Evolutionary conservation across 1,139 yeast genomes (phyloP).

Genomic region (Wickerhamomyces sp.): DNA sequence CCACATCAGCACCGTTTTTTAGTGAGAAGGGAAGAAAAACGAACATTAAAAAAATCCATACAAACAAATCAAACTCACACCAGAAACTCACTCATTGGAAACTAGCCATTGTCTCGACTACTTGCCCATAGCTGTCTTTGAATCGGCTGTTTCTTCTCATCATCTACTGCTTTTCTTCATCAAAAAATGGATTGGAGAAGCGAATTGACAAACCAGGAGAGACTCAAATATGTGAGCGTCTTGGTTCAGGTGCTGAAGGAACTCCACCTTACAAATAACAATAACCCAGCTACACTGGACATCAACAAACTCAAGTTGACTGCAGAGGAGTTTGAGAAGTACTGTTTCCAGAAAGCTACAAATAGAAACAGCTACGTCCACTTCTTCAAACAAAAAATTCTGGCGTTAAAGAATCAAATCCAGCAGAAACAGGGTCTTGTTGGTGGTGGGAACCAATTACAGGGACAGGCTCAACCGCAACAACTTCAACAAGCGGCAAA

Average conservation of each 20-base stretch:
- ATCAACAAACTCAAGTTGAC: slow-evolving; percentile 16
- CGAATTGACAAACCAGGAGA: slow-evolving; percentile 18
- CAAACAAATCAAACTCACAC: too few species aligned
- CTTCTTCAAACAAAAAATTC: slow-evolving; percentile 20
- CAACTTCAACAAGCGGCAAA: slow-evolving; percentile 11
- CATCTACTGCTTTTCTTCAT: background rate
- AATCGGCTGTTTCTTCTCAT: too few species aligned
- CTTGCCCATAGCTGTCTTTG: too few species aligned
- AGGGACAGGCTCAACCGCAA: slow-evolving; percentile 16
- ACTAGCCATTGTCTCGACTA: too few species aligned
- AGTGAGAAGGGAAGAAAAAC: too few species aligned
- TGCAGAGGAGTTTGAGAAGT: slow-evolving; percentile 25
- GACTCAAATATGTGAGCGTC: slow-evolving; percentile 19
- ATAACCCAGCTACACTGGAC: slow-evolving; percentile 14
- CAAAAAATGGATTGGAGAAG: slow-evolving; percentile 22
- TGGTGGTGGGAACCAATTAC: slow-evolving; percentile 8
- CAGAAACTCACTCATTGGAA: too few species aligned
- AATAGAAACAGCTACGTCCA: slow-evolving; percentile 17
- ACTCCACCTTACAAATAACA: slow-evolving; percentile 15
- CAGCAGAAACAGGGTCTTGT: slow-evolving; percentile 15
- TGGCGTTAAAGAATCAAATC: slow-evolving; percentile 19
- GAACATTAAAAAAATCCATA: too few species aligned
- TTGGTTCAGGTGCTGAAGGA: slow-evolving; percentile 20
- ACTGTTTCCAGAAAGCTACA: slow-evolving; percentile 20
- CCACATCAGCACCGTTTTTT: too few species aligned